Base-by-base conservation (phyloP, 1,139 yeast genomes). In the Yamadazyma kanchanaburiensis region DNA sequence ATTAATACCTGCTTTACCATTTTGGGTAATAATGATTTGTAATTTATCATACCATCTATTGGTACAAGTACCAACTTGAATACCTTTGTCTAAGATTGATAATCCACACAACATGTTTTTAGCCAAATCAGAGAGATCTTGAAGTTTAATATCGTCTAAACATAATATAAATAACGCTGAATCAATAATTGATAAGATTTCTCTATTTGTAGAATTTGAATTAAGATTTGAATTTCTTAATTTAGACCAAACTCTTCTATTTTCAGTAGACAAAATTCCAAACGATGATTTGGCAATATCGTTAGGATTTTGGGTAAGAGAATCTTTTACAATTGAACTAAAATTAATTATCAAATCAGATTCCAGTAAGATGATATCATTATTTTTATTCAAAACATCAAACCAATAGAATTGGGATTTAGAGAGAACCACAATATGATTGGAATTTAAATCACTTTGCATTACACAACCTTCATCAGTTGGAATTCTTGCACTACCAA, bases 11-110 rank as follows among this genome's bases (percentile, higher is more conserved):
- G 94, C 95, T 55, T 85, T 85, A 22, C 95, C 95, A 55, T 87
- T 86, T 52, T 80, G 78, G n/a, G 96, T 86, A 31, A 88, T 78
- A 35, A 88, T 88, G 42, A 88, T 71, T 57, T 88, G 96, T 41
- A 88, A 63, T 60, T 88, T 88, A 58, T 88, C 96, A 53, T 87
- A 88, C 96, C 96, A 88, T 53, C 96, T 70, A 57, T 88, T 88
- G 22, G 95, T 84, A 59, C 96, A 87, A 8, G 96, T 87, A 39
- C 96, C 96, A 21, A 83, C 82, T 59, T 88, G 96, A 30, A 86
- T 78, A 48, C 95, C 96, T 46, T 83, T 76, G 40, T 81, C 86
- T 23, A 85, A 62, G 21, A 73, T 75, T n/a, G 87, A 79, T 37
- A 82, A 72, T 4, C 96, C 96, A 55, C 96, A 87, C 28, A 87